phyloP scores from a whole-genome alignment of 768 basidiomycete genomes.

The Tephrocybe rancida region DNA sequence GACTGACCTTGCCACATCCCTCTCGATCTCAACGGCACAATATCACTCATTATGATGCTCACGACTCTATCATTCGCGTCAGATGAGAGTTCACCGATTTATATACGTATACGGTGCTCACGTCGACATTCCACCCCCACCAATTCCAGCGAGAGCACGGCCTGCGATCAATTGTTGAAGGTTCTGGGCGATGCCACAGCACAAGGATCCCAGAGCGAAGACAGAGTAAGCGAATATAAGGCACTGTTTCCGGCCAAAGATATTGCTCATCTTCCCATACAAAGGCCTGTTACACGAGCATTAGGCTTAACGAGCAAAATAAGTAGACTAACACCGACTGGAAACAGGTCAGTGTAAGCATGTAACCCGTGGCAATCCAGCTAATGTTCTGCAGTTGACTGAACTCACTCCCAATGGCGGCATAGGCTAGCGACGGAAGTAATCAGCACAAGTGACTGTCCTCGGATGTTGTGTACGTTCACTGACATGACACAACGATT shows the following conservation, averaged over 20 bases:
- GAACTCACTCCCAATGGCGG: conserved; percentile 56
- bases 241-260: conserved; percentile 60
- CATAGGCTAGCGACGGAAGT: conserved; percentile 36
- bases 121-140: conserved; percentile 65
- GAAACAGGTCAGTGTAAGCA: conserved; percentile 59
- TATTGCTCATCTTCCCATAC: conserved; percentile 64
- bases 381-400: conserved; percentile 62
- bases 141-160: conserved; percentile 57
- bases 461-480: too few relatives aligned
- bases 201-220: conserved; percentile 52
- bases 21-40: conserved; percentile 57
- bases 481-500: conserved; percentile 45
- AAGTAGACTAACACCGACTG: conserved; percentile 39
- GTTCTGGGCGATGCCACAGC: conserved; percentile 54
- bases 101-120: conserved; percentile 27
- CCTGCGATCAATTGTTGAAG: conserved; percentile 54
- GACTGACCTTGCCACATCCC: conserved; percentile 69
- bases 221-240: conserved; percentile 53
- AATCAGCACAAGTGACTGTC: neutral
- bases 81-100: neutral
- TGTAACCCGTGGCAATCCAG: conserved; percentile 65
- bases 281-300: conserved; percentile 43
- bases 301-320: neutral
- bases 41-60: conserved; percentile 65
- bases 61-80: conserved; percentile 41